A percentile compares a stretch with the other conserved stretches of the same genome.
These are phyloP conservation scores for Boletus calvinii DNA, from an alignment of 1,284 basidiomycete genomes.

Conservation along the genomic window DNA sequence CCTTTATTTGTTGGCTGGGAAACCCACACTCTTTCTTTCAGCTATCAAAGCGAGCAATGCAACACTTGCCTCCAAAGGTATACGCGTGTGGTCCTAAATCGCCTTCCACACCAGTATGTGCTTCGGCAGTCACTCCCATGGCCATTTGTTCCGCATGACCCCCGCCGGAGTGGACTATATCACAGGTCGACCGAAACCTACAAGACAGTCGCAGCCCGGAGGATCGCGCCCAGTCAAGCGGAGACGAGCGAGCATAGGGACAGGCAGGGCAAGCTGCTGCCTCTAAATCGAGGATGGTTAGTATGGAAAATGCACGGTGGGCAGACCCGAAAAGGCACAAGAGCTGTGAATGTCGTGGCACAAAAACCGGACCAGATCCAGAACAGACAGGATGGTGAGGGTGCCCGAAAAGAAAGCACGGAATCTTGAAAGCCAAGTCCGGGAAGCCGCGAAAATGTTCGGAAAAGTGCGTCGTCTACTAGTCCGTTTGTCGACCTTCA, in stretches of 20 bases:
- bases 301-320: not conserved
- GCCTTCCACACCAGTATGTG: not conserved
- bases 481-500: not conserved
- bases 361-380: not conserved
- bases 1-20: constrained; percentile 35
- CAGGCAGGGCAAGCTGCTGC: constrained; percentile 2
- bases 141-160: not conserved
- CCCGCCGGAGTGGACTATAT: not conserved
- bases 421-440: not conserved
- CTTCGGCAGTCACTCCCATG: not conserved
- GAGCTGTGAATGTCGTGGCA: constrained; percentile 1
- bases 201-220: not conserved
- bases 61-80: constrained; percentile 7
- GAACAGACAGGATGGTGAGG: not conserved
- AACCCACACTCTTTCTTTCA: constrained; percentile 19
- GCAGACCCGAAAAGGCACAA: not conserved
- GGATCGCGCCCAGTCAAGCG: constrained; percentile 3
- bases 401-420: not conserved
- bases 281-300: constrained; percentile 1
- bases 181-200: not conserved
- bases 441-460: constrained; percentile 1
- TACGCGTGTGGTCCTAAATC: not conserved
- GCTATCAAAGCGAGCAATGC: constrained; percentile 1
- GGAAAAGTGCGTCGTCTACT: constrained; percentile 7
- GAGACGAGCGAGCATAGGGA: not conserved